Base-by-base conservation (phyloP, 2,329 filamentous ascomycete species). In the Paradendryphiella salina region DNA sequence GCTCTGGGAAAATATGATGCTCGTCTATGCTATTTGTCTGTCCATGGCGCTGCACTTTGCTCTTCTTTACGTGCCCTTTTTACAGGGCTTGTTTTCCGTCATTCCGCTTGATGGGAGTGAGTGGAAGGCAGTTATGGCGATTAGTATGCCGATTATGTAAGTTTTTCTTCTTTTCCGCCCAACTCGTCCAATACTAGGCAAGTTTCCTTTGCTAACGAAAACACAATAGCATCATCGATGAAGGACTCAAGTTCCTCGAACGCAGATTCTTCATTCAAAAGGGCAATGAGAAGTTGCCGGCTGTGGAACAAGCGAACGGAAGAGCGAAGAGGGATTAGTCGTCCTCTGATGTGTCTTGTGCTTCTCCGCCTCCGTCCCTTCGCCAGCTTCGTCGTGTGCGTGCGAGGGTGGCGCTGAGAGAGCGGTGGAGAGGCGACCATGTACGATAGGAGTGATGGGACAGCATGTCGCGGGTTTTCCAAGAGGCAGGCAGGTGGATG, bases 1-100 rank as follows among this genome's bases (percentile, higher is more conserved):
- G 8, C 80, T 99, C n/a, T 96, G 93, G 93, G 85, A 93, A 71
- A 99, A 99, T 78, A 94, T 96, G 87, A 94, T 96, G 82, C 86
- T 99, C 14, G 90, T 99, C 47, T 96, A 96, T 66, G 95, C 94
- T 56, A 96, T 99, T 69, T 80, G 83, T 9, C 79, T 99, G 57
- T 96, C 90, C 32, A 99, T 99, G 94, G 85, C 85, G 1, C 82
- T 99, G 49, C 94, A 99, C 80, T 96, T 97, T 73, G 89, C 86
- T 18, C 86, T 99, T 41, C 82, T 99, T 31, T 99, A 99, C 76
- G 88, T 87, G 2, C 94, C 95, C 0, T 85, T 96, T 76, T 77
- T 99, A 52, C 93, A 96, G 76, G 80, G 79, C 6, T 77, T 99
- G 52, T 99, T 99, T 78, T 89, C 89, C 31, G 97, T 99, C 59